phyloP scores from a whole-genome alignment of 352 stramenopile genomes.

The Pythium pyrilobum region DNA sequence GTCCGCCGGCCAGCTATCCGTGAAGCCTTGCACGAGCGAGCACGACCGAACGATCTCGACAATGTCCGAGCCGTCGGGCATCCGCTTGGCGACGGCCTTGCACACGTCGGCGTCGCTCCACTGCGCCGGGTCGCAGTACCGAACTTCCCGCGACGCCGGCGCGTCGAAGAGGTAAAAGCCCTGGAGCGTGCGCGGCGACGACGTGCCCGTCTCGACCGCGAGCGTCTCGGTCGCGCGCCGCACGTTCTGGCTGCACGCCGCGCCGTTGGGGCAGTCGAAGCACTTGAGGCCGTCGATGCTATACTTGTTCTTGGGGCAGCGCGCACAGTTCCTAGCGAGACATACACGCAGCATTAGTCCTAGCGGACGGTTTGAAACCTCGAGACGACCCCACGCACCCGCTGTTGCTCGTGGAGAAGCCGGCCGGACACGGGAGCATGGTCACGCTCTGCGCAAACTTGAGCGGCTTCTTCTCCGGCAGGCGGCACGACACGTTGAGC shows the following conservation, averaged over 20 bases:
- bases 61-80: constrained; percentile 11
- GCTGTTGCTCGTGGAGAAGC: constrained; percentile 40
- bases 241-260: constrained; percentile 43
- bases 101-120: constrained; percentile 52
- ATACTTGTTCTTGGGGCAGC: constrained; percentile 48
- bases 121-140: constrained; percentile 25
- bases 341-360: neutral
- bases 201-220: constrained; percentile 35
- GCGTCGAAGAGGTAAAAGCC: constrained; percentile 56
- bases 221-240: constrained; percentile 48
- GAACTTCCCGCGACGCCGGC: constrained; percentile 31
- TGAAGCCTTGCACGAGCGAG: constrained; percentile 25
- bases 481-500: constrained; percentile 37
- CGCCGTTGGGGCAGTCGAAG: constrained; percentile 45
- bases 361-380: neutral
- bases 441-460: constrained; percentile 28
- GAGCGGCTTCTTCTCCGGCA: constrained; percentile 27
- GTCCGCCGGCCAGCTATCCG: constrained; percentile 50
- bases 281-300: constrained; percentile 56
- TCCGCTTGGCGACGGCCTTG: constrained; percentile 22
- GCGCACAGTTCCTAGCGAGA: constrained; percentile 38
- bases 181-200: constrained; percentile 44
- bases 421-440: constrained; percentile 36
- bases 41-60: constrained; percentile 40
- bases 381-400: neutral